These are phyloP conservation scores for Ceratocystiopsis minuta DNA, from an alignment of 2,329 filamentous ascomycete genomes.

Conservation along the genomic window DNA sequence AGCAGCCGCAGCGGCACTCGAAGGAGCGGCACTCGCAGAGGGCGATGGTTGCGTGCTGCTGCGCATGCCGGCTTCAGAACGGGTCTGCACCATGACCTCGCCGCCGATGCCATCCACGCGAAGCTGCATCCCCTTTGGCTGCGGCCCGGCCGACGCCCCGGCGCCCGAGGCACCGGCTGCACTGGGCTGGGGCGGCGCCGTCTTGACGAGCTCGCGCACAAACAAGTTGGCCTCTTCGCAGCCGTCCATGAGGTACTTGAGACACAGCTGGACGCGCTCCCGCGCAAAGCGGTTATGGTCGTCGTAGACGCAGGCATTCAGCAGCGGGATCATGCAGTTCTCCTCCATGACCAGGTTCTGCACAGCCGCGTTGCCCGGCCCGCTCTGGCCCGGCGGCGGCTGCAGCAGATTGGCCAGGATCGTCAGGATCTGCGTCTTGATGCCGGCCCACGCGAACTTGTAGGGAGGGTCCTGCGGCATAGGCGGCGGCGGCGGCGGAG, in stretches of 20 bases:
- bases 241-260: constrained; percentile 68
- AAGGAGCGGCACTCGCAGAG: too few relatives aligned
- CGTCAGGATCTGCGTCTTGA: constrained; percentile 84
- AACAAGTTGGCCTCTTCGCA: constrained; percentile 56
- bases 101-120: constrained; percentile 37
- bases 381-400: constrained; percentile 47
- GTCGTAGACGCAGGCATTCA: constrained; percentile 82
- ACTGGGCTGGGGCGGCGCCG: constrained; percentile 11
- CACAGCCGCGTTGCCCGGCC: constrained; percentile 51
- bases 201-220: constrained; percentile 41
- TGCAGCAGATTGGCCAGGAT: constrained; percentile 81
- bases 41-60: background rate
- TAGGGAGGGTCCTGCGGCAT: constrained; percentile 44
- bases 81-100: constrained; percentile 37
- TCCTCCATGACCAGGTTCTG: constrained; percentile 76
- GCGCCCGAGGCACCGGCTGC: background rate
- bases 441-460: constrained; percentile 49
- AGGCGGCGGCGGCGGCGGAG: constrained; percentile 25
- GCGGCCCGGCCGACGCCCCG: background rate
- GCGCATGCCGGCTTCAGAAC: constrained; percentile 10
- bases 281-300: constrained; percentile 89
- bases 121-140: constrained; percentile 19
- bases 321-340: constrained; percentile 69
- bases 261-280: constrained; percentile 72
- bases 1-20: too few relatives aligned